Percentiles rank a stretch among this genome's conserved stretches.
Conservation (phyloP, 176 grass and related monocot species). For the Tillandsia fasciculata region DNA sequence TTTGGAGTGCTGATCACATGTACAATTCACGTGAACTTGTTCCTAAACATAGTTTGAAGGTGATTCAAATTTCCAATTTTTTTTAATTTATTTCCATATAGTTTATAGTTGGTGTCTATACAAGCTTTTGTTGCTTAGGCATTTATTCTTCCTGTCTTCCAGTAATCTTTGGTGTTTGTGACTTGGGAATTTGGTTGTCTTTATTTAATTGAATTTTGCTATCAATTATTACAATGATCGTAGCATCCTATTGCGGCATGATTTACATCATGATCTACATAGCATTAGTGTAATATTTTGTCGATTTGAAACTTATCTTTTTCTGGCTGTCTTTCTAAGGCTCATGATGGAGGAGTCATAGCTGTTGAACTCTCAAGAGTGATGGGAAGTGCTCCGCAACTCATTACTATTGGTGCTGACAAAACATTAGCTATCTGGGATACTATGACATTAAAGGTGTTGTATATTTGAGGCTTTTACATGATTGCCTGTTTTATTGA, state of each 20-base stretch:
- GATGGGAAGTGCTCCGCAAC: constrained; percentile 89
- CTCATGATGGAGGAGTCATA: constrained; percentile 95
- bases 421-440: constrained; percentile 99
- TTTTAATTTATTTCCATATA: constrained; percentile 3
- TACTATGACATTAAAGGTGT: constrained; percentile 93
- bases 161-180: background rate
- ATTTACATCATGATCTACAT: background rate
- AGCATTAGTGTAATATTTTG: background rate
- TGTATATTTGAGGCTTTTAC: constrained; percentile 9
- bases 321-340: constrained; percentile 30
- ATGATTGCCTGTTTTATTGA: constrained; percentile 8
- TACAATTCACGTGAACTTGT: constrained; percentile 91
- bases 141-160: background rate
- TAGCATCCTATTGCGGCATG: background rate
- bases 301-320: background rate
- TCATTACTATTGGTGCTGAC: constrained; percentile 96
- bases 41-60: constrained; percentile 96
- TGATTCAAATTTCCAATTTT: constrained; percentile 8
- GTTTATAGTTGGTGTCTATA: background rate
- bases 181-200: background rate
- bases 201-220: background rate
- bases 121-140: constrained; percentile 6
- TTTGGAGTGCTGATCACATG: constrained; percentile 96
- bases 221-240: background rate
- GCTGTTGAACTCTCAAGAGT: constrained; percentile 95